Evolutionary conservation across 495 filamentous ascomycete genomes (phyloP).

Genomic region (Poronia punctata): DNA sequence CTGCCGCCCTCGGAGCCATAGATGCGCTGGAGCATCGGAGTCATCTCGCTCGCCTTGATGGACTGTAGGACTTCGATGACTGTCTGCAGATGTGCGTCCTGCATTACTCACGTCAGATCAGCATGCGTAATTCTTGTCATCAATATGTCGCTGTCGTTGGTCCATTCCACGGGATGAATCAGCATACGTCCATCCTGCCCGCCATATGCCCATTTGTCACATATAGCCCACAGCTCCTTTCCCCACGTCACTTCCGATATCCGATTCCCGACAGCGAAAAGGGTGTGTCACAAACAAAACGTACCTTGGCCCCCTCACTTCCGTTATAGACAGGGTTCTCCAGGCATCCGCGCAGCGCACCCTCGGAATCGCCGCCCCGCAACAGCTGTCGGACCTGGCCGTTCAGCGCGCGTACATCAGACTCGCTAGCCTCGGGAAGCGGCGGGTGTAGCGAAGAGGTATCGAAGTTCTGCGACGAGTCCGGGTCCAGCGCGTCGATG

Average conservation of each 20-base stretch:
- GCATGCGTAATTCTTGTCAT: constrained; percentile 1
- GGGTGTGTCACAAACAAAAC: constrained; percentile 9
- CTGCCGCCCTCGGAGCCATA: constrained; percentile 62
- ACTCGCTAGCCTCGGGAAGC: constrained; percentile 57
- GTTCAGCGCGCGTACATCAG: constrained; percentile 65
- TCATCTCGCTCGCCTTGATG: constrained; percentile 87
- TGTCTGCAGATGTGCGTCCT: constrained; percentile 71
- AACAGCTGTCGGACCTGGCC: constrained; percentile 78
- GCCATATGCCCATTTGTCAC: neutral
- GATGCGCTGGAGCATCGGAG: constrained; percentile 69
- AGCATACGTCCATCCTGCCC: constrained; percentile 6
- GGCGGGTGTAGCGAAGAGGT: constrained; percentile 67
- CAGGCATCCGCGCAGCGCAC: constrained; percentile 69
- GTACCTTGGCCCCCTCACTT: constrained; percentile 65
- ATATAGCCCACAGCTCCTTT: constrained; percentile 11
- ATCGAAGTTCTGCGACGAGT: constrained; percentile 81
- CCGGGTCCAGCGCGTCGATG: constrained; percentile 83
- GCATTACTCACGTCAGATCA: constrained; percentile 26
- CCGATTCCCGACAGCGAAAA: neutral
- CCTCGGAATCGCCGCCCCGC: constrained; percentile 76
- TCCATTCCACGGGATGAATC: no score
- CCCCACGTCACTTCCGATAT: no score
- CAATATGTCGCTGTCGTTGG: neutral
- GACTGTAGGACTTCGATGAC: constrained; percentile 84
- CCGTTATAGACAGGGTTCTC: constrained; percentile 57